Evolutionary conservation across 768 basidiomycete species (phyloP).

Genomic region (Dentipellis sp.): DNA sequence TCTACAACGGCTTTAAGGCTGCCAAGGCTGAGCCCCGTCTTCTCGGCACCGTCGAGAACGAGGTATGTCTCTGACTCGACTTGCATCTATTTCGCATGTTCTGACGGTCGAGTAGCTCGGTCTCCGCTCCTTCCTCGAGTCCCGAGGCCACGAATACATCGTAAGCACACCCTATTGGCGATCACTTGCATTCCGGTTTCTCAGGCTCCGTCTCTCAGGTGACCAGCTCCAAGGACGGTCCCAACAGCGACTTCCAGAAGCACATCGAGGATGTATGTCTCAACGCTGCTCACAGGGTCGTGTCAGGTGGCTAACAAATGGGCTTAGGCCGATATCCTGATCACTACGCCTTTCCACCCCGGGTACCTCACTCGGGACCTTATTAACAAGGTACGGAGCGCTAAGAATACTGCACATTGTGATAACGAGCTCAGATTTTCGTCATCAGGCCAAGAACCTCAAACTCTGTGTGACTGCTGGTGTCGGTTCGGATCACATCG

Average conservation of each 20-base stretch:
- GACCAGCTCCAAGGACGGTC: conserved; percentile 76
- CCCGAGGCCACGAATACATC: conserved; percentile 35
- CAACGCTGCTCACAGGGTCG: background rate
- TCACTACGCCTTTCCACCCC: conserved; percentile 23
- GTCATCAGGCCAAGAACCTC: conserved; percentile 60
- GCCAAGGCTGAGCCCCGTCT: conserved; percentile 21
- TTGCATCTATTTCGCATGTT: background rate
- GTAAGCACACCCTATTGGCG: conserved; percentile 27
- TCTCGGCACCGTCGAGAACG: conserved; percentile 28
- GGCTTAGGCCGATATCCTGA: conserved; percentile 11
- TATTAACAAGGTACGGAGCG: conserved; percentile 12
- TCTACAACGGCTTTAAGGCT: conserved; percentile 40
- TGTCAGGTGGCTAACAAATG: background rate
- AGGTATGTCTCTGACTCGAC: conserved; percentile 6
- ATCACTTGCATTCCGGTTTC: background rate
- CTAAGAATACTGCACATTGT: too few relatives aligned
- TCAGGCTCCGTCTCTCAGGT: conserved; percentile 34
- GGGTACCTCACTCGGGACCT: conserved; percentile 20
- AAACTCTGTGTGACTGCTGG: conserved; percentile 81
- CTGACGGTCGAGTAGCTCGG: conserved; percentile 20
- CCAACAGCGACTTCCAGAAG: conserved; percentile 38
- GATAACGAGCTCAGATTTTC: background rate
- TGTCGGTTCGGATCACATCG: conserved; percentile 80
- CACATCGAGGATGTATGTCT: conserved; percentile 67
- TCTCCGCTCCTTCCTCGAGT: conserved; percentile 25